Percentiles rank a stretch among this genome's conserved stretches.
phyloP scores from a whole-genome alignment of 2,329 filamentous ascomycete species.

The Nemania serpens region DNA sequence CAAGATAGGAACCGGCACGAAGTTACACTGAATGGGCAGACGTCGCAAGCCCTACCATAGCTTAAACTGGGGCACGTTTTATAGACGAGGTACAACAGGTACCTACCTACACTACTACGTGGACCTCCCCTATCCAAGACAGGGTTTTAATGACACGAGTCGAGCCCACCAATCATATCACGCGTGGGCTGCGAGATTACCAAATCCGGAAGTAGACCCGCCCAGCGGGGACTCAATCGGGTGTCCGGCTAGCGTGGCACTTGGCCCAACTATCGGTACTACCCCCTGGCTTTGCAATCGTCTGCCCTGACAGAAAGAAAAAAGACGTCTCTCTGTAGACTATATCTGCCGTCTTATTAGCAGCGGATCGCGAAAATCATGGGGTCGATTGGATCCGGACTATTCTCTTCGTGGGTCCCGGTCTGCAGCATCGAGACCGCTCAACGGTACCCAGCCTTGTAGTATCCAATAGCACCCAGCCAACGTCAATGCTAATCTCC shows the following conservation, averaged over 20 bases:
- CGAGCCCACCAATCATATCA: slow-evolving; percentile 29
- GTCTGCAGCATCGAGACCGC: slow-evolving; percentile 9
- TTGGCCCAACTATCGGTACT: neutral
- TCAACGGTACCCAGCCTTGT: slow-evolving; percentile 20
- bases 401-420: slow-evolving; percentile 10
- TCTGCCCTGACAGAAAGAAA: slow-evolving; percentile 4
- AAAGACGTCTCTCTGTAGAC: neutral
- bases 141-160: slow-evolving; percentile 19
- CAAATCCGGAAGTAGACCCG: slow-evolving; percentile 28
- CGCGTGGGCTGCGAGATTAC: slow-evolving; percentile 29
- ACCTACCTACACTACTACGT: too few species aligned
- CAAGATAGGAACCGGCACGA: too few species aligned
- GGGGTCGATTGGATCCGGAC: slow-evolving; percentile 1
- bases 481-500: slow-evolving; percentile 39
- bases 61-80: slow-evolving; percentile 4
- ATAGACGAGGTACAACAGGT: slow-evolving; percentile 16
- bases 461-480: slow-evolving; percentile 27
- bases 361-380: slow-evolving; percentile 1
- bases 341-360: neutral
- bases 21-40: too few species aligned
- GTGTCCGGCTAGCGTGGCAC: slow-evolving; percentile 15
- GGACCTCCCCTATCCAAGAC: too few species aligned
- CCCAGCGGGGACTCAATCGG: slow-evolving; percentile 10
- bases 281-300: neutral
- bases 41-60: too few species aligned